Evolutionary conservation across 768 basidiomycete species (phyloP).

Genomic region (Coprinopsis strossmayeri): DNA sequence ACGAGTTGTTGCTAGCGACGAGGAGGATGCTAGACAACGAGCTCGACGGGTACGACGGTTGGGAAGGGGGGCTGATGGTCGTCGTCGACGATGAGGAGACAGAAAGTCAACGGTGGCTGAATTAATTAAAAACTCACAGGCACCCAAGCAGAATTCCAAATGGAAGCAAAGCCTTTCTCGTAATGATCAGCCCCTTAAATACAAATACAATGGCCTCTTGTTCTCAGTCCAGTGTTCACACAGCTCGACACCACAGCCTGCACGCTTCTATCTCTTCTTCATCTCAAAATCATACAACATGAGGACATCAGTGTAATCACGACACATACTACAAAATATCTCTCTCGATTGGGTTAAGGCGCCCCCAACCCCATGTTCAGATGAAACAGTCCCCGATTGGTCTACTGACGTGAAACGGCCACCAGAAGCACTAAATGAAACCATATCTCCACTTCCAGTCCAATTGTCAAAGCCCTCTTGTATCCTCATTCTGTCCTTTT

Average conservation of each 20-base stretch:
- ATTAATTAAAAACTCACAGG: slow-evolving; percentile 18
- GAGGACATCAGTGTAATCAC: not conserved
- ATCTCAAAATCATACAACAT: not conserved
- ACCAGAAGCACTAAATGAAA: too few relatives aligned
- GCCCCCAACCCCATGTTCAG: too few relatives aligned
- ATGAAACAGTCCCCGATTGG: too few relatives aligned
- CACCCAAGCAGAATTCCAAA: slow-evolving; percentile 17
- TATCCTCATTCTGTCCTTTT: slow-evolving; percentile 26
- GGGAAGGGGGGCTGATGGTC: slow-evolving; percentile 9
- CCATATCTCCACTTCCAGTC: not conserved
- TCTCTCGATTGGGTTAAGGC: too few relatives aligned
- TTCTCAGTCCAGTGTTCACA: not conserved
- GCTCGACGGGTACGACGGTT: slow-evolving; percentile 10
- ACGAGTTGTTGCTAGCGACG: slow-evolving; percentile 7
- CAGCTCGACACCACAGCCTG: too few relatives aligned
- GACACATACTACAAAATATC: too few relatives aligned
- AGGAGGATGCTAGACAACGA: slow-evolving; percentile 8
- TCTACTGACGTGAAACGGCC: too few relatives aligned
- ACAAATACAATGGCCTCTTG: slow-evolving; percentile 1
- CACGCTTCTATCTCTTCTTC: not conserved
- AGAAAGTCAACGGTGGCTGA: slow-evolving; percentile 12
- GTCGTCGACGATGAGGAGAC: slow-evolving; percentile 9
- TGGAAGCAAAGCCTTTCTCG: slow-evolving; percentile 12
- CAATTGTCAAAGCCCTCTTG: not conserved
- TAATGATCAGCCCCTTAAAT: slow-evolving; percentile 8